phyloP scores from a whole-genome alignment of 1,284 basidiomycete genomes.

The Serendipita sp. region DNA sequence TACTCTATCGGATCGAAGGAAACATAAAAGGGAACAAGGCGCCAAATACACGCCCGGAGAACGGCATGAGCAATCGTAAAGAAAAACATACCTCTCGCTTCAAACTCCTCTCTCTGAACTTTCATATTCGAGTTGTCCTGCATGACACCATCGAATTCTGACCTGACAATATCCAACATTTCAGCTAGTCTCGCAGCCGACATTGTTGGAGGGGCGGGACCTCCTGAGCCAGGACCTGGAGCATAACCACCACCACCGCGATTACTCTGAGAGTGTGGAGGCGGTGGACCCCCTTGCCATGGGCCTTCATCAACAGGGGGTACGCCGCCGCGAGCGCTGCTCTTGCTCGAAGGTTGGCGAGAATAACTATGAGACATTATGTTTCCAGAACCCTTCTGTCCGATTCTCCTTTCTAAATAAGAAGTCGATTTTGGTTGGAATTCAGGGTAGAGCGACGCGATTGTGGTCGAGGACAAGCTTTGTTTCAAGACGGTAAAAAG shows the following conservation, averaged over 20 bases:
- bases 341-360: constrained; percentile 1
- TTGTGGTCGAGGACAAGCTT: background rate
- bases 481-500: background rate
- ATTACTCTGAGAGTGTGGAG: background rate
- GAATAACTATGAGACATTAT: background rate
- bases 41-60: background rate
- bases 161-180: constrained; percentile 68
- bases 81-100: constrained; percentile 56
- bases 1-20: background rate
- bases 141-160: constrained; percentile 72
- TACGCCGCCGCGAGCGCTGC: background rate
- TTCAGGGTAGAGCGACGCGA: background rate
- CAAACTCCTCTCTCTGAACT: constrained; percentile 78
- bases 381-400: background rate
- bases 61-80: background rate
- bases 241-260: background rate
- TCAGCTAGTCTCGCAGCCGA: constrained; percentile 45
- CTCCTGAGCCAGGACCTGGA: background rate
- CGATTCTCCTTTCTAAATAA: background rate
- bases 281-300: background rate
- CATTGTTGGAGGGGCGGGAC: background rate
- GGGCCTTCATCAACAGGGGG: background rate
- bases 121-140: constrained; percentile 58
- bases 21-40: constrained; percentile 4
- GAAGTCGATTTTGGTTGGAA: background rate